phyloP scores from a whole-genome alignment of 2,329 filamentous ascomycete species.

The Fusarium tupiense region DNA sequence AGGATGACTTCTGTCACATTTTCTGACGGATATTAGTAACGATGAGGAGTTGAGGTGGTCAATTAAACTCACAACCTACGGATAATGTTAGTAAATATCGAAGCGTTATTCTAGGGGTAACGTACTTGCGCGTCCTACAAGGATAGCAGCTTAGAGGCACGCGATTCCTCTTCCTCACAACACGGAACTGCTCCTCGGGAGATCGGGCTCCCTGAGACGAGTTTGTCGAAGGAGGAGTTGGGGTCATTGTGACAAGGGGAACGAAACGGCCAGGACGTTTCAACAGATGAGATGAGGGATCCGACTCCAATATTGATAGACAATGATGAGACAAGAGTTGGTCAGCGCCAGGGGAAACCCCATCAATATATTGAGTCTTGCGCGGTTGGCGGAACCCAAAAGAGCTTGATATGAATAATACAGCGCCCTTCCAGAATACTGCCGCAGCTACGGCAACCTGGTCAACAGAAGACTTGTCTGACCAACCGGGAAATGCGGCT shows the following conservation, averaged over 20 bases:
- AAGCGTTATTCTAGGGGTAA: constrained; percentile 44
- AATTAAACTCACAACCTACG: constrained; percentile 50
- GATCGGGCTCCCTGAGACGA: constrained; percentile 81
- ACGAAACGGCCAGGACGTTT: constrained; percentile 31
- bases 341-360: constrained; percentile 32
- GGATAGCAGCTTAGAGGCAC: constrained; percentile 92
- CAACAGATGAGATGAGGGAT: constrained; percentile 35
- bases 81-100: constrained; percentile 46
- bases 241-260: constrained; percentile 66
- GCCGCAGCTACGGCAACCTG: constrained; percentile 19
- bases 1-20: constrained; percentile 91
- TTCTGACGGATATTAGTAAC: constrained; percentile 60
- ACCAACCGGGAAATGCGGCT: constrained; percentile 26
- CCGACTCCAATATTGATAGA: constrained; percentile 14
- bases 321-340: constrained; percentile 23
- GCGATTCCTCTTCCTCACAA: constrained; percentile 91
- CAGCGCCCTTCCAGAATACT: constrained; percentile 12
- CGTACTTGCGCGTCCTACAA: constrained; percentile 90
- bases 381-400: constrained; percentile 2
- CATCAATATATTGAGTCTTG: constrained; percentile 41
- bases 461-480: constrained; percentile 10
- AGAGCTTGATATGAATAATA: constrained; percentile 7
- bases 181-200: constrained; percentile 85
- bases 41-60: background rate
- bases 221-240: constrained; percentile 80